Base-by-base conservation (phyloP, 495 filamentous ascomycete genomes). In the Penicillium angulare region DNA sequence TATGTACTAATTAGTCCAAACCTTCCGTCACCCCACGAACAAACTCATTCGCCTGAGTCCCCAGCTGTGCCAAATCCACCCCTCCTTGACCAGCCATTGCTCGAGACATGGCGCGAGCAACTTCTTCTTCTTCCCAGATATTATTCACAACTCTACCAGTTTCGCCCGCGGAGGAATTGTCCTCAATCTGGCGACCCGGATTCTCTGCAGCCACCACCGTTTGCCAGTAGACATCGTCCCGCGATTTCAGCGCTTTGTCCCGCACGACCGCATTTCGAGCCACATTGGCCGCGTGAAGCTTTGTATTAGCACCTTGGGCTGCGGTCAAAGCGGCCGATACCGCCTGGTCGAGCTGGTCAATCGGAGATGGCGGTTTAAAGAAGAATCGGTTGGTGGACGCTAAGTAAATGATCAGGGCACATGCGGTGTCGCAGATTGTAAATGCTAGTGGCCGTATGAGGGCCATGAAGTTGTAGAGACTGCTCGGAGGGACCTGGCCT, bases 351-450 rank as follows among this genome's bases (percentile, higher is more conserved):
- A 73, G 42, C 43, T 72, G 68, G 21, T 85, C 80, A 6, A 65
- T 70, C n/a, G 73, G 60, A 9, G 68, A 64, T 2, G 76, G 70
- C 23, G 79, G 79, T n/a, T 65, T 63, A 44, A 78, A 77, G 55
- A 85, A 80, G 61, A 77, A 76, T 12, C 92, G 81, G 57, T 92
- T 87, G 16, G 93, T 96, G 18, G 82, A 79, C 0, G 85, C 80
- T 12, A 91, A 73, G 67, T 85, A 96, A 12, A 96, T 67, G 5
- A 86, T 64, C 12, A 63, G 62, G 0, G 82, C 86, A 1, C 89
- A 65, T 5, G 77, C n/a, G 1, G 54, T 64, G 63, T 97, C 87
- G 1, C 86, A 71, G 2, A 76, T 48, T 0, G 80, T 79, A 1
- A 97, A 78, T 0, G 65, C 64, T 6, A 86, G 38, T 9, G 73